A percentile compares a stretch with the other conserved stretches of the same genome.
Conservation (phyloP, 2,329 filamentous ascomycete genomes). For the Alternaria ventricosa region DNA sequence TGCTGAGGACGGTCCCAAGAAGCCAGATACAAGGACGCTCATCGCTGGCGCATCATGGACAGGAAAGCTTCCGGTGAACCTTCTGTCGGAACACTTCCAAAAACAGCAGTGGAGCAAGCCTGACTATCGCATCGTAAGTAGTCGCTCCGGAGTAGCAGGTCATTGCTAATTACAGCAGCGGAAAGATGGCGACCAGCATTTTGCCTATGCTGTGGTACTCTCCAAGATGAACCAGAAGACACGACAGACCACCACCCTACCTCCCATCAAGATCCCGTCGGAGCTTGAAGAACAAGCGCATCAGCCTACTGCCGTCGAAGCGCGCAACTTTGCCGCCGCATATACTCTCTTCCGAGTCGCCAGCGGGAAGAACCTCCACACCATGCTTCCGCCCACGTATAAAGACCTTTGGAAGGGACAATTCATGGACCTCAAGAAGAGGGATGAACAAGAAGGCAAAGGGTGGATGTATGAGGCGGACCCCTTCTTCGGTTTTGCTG, state of each 20-base stretch:
- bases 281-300: slow-evolving; percentile 77
- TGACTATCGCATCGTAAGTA: slow-evolving; percentile 78
- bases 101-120: slow-evolving; percentile 95
- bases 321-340: slow-evolving; percentile 89
- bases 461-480: slow-evolving; percentile 96
- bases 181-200: slow-evolving; percentile 78
- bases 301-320: slow-evolving; percentile 83
- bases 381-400: slow-evolving; percentile 90
- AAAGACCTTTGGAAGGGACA: slow-evolving; percentile 88
- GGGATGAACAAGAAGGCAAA: slow-evolving; percentile 76
- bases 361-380: slow-evolving; percentile 95
- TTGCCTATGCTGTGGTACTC: slow-evolving; percentile 77
- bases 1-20: slow-evolving; percentile 58
- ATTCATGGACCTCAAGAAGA: slow-evolving; percentile 80
- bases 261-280: slow-evolving; percentile 81
- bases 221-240: slow-evolving; percentile 80
- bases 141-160: neutral
- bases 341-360: slow-evolving; percentile 91
- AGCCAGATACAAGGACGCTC: slow-evolving; percentile 71
- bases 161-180: slow-evolving; percentile 50
- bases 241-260: slow-evolving; percentile 73
- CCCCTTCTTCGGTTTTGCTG: slow-evolving; percentile 81
- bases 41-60: slow-evolving; percentile 98
- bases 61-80: slow-evolving; percentile 91
- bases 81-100: slow-evolving; percentile 93